Evolutionary conservation across 768 basidiomycete genomes (phyloP).

Genomic region (Hypsizygus marmoreus): DNA sequence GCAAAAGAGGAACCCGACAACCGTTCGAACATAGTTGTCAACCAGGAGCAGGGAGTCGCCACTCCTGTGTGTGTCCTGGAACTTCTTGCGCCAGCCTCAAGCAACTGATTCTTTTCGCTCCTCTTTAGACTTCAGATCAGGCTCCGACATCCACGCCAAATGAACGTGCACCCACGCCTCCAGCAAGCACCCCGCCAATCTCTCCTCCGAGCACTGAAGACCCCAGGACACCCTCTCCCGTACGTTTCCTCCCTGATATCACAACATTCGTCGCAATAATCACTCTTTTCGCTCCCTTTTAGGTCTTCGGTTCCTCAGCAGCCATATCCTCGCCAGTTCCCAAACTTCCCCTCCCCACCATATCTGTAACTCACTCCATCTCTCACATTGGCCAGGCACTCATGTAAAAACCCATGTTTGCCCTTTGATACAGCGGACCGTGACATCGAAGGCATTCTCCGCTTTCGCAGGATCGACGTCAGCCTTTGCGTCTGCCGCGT

Average conservation of each 20-base stretch:
- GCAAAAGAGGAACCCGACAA: too few relatives aligned
- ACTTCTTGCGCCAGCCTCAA: too few relatives aligned
- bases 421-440: constrained; percentile 14
- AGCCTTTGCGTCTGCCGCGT: constrained; percentile 29
- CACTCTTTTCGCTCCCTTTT: not conserved
- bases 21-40: too few relatives aligned
- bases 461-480: constrained; percentile 38
- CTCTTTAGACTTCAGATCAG: too few relatives aligned
- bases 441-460: constrained; percentile 35
- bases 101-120: too few relatives aligned
- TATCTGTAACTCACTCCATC: constrained; percentile 10
- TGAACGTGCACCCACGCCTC: constrained; percentile 10
- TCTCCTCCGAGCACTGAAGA: constrained; percentile 7
- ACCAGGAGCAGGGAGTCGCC: too few relatives aligned
- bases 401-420: too few relatives aligned
- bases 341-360: constrained; percentile 11
- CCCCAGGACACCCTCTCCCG: constrained; percentile 9
- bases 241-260: not conserved
- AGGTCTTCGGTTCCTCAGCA: constrained; percentile 18
- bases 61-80: too few relatives aligned
- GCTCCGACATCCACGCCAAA: too few relatives aligned
- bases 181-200: constrained; percentile 10
- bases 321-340: constrained; percentile 15
- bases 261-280: not conserved
- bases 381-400: too few relatives aligned